Percentiles rank a stretch among this genome's conserved stretches.
These are phyloP conservation scores for Symbiodinium pilosum DNA, from an alignment of 73 alveolate genomes.

Conservation along the genomic window DNA sequence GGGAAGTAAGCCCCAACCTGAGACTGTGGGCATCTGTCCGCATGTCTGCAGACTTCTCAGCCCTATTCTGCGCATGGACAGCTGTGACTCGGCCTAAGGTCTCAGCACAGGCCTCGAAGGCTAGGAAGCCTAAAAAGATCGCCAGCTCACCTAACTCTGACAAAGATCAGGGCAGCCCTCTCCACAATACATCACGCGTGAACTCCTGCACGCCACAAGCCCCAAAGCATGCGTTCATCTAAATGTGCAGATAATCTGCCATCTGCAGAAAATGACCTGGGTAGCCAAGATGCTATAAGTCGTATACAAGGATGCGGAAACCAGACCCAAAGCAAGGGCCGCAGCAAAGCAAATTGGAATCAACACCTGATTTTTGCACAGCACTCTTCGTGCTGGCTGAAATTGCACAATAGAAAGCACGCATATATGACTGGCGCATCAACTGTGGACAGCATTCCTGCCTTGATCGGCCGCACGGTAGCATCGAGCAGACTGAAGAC, in stretches of 20 bases:
- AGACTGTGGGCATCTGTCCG: too few relatives aligned
- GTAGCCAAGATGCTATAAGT: conserved; percentile 1
- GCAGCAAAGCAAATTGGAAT: conserved; percentile 60
- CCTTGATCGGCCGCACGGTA: conserved; percentile 46
- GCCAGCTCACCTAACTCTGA: conserved; percentile 19
- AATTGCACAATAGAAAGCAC: background rate
- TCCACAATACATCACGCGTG: background rate
- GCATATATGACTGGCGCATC: background rate
- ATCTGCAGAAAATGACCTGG: too few relatives aligned
- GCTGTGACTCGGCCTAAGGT: background rate
- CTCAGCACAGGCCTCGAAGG: conserved; percentile 63
- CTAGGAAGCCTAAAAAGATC: conserved; percentile 61
- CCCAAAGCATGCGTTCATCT: background rate
- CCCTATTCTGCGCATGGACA: background rate
- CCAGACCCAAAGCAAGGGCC: conserved; percentile 44
- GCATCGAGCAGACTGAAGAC: conserved; percentile 50
- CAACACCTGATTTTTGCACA: background rate
- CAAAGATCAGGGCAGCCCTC: background rate
- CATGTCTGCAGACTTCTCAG: background rate
- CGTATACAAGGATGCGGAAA: conserved; percentile 39
- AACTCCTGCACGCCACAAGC: background rate
- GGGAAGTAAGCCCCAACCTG: conserved; percentile 92
- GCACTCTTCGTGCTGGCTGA: background rate
- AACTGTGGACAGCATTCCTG: background rate
- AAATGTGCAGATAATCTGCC: background rate